Percentiles rank a stretch among this genome's conserved stretches.
These are phyloP conservation scores for Aspergillus versicolor DNA, from an alignment of 2,329 filamentous ascomycete genomes.

Conservation along the genomic window DNA sequence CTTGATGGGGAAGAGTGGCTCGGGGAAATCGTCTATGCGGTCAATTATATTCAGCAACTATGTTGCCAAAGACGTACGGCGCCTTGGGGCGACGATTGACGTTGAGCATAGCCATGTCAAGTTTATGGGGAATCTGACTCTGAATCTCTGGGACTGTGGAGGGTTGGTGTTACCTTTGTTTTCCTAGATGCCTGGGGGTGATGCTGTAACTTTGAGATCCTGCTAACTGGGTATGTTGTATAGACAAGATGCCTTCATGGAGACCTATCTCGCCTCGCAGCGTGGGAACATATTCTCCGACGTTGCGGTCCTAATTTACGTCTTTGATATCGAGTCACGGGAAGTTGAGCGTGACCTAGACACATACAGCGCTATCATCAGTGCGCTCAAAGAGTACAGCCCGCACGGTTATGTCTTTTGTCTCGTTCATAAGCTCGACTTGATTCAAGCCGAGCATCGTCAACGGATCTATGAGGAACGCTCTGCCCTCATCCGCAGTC, in stretches of 20 bases:
- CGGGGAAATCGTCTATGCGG: slow-evolving; percentile 96
- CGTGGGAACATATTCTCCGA: slow-evolving; percentile 95
- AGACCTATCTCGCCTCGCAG: slow-evolving; percentile 95
- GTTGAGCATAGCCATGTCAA: slow-evolving; percentile 98
- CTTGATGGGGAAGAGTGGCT: slow-evolving; percentile 93
- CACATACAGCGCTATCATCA: slow-evolving; percentile 87
- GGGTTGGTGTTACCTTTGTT: slow-evolving; percentile 54
- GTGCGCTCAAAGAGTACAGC: slow-evolving; percentile 83
- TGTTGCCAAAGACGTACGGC: slow-evolving; percentile 89
- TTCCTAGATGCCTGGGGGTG: neutral
- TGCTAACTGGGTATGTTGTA: neutral
- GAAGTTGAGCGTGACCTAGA: slow-evolving; percentile 91
- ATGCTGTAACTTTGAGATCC: neutral
- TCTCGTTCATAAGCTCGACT: slow-evolving; percentile 98
- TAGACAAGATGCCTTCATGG: slow-evolving; percentile 96
- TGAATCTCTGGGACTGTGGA: slow-evolving; percentile 98
- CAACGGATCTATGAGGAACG: slow-evolving; percentile 83
- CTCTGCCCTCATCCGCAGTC: slow-evolving; percentile 71
- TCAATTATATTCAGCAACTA: slow-evolving; percentile 99
- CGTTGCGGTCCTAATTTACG: slow-evolving; percentile 96
- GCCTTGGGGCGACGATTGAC: slow-evolving; percentile 93
- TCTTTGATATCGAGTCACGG: slow-evolving; percentile 96
- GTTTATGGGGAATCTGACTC: slow-evolving; percentile 94
- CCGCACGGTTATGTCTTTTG: slow-evolving; percentile 82
- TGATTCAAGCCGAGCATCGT: slow-evolving; percentile 77